Percentiles rank a stretch among this genome's conserved stretches.
Conservation (phyloP, 1,139 yeast genomes). For the Pichia sp. region DNA sequence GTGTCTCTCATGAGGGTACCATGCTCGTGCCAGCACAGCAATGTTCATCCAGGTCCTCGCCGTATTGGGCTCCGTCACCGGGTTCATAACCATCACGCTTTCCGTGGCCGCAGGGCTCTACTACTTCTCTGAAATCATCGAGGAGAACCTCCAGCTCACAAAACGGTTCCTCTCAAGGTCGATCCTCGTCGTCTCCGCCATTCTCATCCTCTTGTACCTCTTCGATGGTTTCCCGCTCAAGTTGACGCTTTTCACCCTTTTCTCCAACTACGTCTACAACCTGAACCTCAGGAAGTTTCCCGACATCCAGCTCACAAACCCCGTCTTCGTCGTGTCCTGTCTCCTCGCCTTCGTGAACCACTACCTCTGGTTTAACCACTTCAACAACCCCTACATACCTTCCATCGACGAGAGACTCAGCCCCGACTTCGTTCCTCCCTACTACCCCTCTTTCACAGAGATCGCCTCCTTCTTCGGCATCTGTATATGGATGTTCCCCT, state of each 20-base stretch:
- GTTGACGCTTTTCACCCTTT: slow-evolving; percentile 60
- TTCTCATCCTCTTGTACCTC: slow-evolving; percentile 49
- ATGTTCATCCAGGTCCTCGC: slow-evolving; percentile 57
- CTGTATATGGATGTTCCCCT: slow-evolving; percentile 92
- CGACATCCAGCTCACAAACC: slow-evolving; percentile 67
- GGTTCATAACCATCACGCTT: slow-evolving; percentile 67
- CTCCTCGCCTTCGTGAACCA: slow-evolving; percentile 74
- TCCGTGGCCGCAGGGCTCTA: slow-evolving; percentile 86
- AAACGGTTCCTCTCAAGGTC: slow-evolving; percentile 48
- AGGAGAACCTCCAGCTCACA: slow-evolving; percentile 86
- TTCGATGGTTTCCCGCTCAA: slow-evolving; percentile 77
- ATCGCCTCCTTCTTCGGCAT: slow-evolving; percentile 92
- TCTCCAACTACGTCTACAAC: slow-evolving; percentile 65
- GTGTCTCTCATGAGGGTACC: too few species aligned
- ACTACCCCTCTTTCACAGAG: slow-evolving; percentile 77
- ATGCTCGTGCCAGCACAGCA: background rate
- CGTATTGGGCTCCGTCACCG: slow-evolving; percentile 64
- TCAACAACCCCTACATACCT: slow-evolving; percentile 63
- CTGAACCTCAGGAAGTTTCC: slow-evolving; percentile 82
- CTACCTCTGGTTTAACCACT: slow-evolving; percentile 84
- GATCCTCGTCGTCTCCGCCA: background rate
- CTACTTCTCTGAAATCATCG: slow-evolving; percentile 86
- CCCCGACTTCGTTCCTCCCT: slow-evolving; percentile 59
- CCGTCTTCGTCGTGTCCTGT: slow-evolving; percentile 68
- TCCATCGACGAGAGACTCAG: slow-evolving; percentile 52